phyloP scores from a whole-genome alignment of 2,329 filamentous ascomycete genomes.

The Penicillium psychrosexuale region DNA sequence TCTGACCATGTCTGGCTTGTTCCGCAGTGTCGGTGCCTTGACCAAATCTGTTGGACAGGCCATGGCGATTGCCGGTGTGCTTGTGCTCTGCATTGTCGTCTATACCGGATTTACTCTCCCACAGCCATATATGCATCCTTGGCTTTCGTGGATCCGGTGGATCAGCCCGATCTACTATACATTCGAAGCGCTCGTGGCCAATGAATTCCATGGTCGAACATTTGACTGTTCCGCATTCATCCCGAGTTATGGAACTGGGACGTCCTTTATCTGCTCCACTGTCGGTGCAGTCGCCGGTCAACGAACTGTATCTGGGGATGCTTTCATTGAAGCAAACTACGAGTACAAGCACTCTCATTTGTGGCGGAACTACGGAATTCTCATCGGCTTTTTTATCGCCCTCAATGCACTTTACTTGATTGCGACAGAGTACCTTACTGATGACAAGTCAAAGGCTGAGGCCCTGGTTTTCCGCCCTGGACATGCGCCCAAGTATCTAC shows the following conservation, averaged over 20 bases:
- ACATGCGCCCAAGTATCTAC: constrained; percentile 29
- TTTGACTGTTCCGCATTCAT: constrained; percentile 22
- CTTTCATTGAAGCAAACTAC: constrained; percentile 54
- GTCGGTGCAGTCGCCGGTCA: constrained; percentile 54
- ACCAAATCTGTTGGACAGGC: constrained; percentile 45
- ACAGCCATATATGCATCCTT: constrained; percentile 47
- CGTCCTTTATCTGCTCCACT: constrained; percentile 18
- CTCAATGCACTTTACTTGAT: constrained; percentile 58
- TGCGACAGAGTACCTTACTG: constrained; percentile 42
- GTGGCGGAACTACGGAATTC: constrained; percentile 67
- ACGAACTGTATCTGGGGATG: constrained; percentile 55
- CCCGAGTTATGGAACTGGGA: constrained; percentile 17
- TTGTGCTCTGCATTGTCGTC: constrained; percentile 31
- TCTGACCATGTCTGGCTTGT: constrained; percentile 53
- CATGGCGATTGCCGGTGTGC: constrained; percentile 46
- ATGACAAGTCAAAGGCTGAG: constrained; percentile 70
- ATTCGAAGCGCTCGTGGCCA: constrained; percentile 31
- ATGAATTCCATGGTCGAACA: constrained; percentile 31
- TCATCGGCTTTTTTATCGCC: constrained; percentile 60
- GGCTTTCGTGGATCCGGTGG: constrained; percentile 46
- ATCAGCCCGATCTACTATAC: constrained; percentile 34
- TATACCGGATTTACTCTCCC: constrained; percentile 42
- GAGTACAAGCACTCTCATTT: constrained; percentile 56
- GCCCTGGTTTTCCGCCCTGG: constrained; percentile 68
- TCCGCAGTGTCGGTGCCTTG: constrained; percentile 51